Percentiles rank a stretch among this genome's conserved stretches.
These are phyloP conservation scores for Alopecurus myosuroides DNA, from an alignment of 176 grass and related monocot genomes.

Conservation along the genomic window DNA sequence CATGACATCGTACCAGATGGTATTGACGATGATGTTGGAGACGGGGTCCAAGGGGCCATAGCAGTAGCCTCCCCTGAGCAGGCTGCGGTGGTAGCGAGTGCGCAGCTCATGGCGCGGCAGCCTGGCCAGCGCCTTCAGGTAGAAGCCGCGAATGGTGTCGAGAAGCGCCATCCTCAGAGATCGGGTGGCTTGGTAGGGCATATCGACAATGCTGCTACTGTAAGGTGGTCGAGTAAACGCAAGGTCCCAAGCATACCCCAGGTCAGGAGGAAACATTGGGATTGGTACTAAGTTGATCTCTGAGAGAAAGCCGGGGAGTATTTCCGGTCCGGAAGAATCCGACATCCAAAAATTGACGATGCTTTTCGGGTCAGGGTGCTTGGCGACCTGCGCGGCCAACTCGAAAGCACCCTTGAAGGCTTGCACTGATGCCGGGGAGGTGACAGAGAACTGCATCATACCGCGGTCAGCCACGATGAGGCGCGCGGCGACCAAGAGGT, in stretches of 20 bases:
- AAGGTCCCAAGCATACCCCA: not conserved
- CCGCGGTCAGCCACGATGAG: slow-evolving; percentile 18
- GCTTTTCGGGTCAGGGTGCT: not conserved
- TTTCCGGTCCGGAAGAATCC: not conserved
- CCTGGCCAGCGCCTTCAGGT: slow-evolving; percentile 9
- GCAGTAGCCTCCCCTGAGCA: slow-evolving; percentile 24
- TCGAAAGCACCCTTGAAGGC: not conserved
- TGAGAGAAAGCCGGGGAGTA: not conserved
- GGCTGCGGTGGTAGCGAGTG: slow-evolving; percentile 17
- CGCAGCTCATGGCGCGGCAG: not conserved
- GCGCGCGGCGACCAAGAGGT: slow-evolving; percentile 7
- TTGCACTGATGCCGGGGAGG: not conserved
- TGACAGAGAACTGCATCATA: not conserved
- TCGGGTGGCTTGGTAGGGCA: not conserved
- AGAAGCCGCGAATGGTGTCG: slow-evolving; percentile 13
- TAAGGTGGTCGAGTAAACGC: not conserved
- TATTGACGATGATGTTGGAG: slow-evolving; percentile 16
- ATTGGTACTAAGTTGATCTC: not conserved
- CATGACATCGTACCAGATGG: slow-evolving; percentile 1
- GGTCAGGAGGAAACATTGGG: not conserved
- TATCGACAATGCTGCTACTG: not conserved
- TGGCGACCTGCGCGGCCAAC: not conserved
- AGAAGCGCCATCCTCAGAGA: slow-evolving; percentile 16
- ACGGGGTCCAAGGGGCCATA: slow-evolving; percentile 22
- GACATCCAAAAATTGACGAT: not conserved